These are phyloP conservation scores for Podila horticola DNA, from an alignment of 192 early-diverging fungal species.

Conservation along the genomic window DNA sequence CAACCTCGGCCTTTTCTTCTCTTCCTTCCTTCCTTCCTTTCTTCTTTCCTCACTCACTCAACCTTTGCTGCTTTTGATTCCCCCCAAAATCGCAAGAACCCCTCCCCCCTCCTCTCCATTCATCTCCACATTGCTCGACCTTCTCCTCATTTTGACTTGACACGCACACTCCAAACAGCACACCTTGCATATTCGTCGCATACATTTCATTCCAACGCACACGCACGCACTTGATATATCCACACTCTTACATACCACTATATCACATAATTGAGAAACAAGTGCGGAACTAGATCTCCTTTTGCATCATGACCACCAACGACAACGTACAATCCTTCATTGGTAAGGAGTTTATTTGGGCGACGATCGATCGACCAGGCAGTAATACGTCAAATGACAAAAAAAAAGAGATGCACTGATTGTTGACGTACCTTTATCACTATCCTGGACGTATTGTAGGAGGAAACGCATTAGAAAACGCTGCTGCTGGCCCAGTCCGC, in stretches of 20 bases:
- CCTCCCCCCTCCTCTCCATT: neutral
- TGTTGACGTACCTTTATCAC: neutral
- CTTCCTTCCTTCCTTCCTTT: neutral
- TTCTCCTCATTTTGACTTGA: neutral
- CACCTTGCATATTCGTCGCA: slow-evolving; percentile 1
- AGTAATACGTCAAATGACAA: too few species aligned
- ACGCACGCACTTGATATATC: neutral
- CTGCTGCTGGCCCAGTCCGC: slow-evolving; percentile 71
- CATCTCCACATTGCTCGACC: neutral
- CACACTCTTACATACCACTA: neutral
- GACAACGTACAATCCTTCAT: slow-evolving; percentile 37
- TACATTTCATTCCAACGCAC: slow-evolving; percentile 2
- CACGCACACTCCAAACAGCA: slow-evolving; percentile 1
- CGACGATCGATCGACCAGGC: neutral
- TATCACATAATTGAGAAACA: neutral
- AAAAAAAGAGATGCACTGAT: neutral
- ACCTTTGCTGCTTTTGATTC: slow-evolving; percentile 1
- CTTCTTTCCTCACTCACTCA: neutral
- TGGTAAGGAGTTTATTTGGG: slow-evolving; percentile 19
- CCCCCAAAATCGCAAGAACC: slow-evolving; percentile 3
- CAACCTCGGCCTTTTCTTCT: neutral
- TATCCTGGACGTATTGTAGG: slow-evolving; percentile 53
- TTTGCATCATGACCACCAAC: slow-evolving; percentile 26
- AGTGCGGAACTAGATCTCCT: neutral
- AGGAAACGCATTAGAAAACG: slow-evolving; percentile 73